These are phyloP conservation scores for Physaria fendleri DNA, from an alignment of 345 rosid species.

Conservation along the genomic window DNA sequence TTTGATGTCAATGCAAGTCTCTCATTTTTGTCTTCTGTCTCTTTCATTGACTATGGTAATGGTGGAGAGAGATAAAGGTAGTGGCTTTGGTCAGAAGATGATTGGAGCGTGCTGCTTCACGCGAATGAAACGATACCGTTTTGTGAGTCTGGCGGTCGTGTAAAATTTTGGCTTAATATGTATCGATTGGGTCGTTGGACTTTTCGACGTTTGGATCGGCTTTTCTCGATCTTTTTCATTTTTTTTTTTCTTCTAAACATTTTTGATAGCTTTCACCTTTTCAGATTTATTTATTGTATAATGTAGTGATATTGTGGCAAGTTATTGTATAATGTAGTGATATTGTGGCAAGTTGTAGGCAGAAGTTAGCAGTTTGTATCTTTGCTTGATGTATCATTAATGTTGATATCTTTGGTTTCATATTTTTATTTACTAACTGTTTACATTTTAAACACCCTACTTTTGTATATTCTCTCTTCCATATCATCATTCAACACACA, in stretches of 20 bases:
- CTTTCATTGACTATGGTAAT: conserved; percentile 17
- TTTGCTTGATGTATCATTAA: too few relatives aligned
- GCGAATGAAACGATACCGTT: conserved; percentile 9
- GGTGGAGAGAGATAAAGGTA: conserved; percentile 11
- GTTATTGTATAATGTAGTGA: too few relatives aligned
- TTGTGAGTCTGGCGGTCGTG: conserved; percentile 2
- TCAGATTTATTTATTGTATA: neutral
- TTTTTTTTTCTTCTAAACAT: neutral
- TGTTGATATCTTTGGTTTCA: too few relatives aligned
- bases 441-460: too few relatives aligned
- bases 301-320: too few relatives aligned
- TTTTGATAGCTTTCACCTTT: neutral
- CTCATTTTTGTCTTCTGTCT: conserved; percentile 14
- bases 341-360: neutral
- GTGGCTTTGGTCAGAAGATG: neutral
- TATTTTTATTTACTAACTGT: too few relatives aligned
- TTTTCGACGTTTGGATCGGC: conserved; percentile 21
- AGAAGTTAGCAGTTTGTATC: neutral
- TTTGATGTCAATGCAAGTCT: too few relatives aligned
- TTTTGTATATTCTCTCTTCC: too few relatives aligned
- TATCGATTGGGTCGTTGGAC: conserved; percentile 20
- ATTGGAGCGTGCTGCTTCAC: conserved; percentile 22
- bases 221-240: conserved; percentile 1
- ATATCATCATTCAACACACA: too few relatives aligned
- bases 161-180: conserved; percentile 2